Conservation (phyloP, 768 basidiomycete species). For the Pholiota microspora region DNA sequence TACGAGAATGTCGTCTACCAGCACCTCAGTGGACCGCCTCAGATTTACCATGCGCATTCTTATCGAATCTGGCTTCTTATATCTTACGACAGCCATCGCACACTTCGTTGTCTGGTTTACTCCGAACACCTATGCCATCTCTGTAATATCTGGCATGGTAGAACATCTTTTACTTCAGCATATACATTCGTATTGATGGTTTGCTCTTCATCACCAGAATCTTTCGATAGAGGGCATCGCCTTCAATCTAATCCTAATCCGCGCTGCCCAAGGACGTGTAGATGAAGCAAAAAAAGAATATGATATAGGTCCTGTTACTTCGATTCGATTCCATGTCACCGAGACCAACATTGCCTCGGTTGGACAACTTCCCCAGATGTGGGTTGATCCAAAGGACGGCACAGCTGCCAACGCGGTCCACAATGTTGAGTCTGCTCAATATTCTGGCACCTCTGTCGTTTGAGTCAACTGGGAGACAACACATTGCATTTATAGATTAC, state of each 20-base stretch:
- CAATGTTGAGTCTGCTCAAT: not conserved
- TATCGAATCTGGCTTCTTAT: conserved; percentile 20
- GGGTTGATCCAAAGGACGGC: not conserved
- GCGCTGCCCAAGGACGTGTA: not conserved
- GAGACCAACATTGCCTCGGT: not conserved
- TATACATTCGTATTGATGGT: not conserved
- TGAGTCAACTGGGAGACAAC: not conserved
- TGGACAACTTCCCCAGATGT: not conserved
- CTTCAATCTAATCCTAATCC: conserved; percentile 22
- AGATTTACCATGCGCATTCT: conserved; percentile 9
- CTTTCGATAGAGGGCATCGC: conserved; percentile 17
- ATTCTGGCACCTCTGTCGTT: not conserved
- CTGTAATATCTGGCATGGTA: conserved; percentile 16
- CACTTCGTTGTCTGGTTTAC: conserved; percentile 13
- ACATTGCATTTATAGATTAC: no score
- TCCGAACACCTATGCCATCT: conserved; percentile 5
- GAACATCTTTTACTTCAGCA: not conserved
- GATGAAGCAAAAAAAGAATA: not conserved
- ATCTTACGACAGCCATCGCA: conserved; percentile 11
- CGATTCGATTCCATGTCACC: not conserved
- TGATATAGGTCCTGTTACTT: not conserved
- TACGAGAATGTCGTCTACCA: not conserved
- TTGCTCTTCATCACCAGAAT: conserved; percentile 6
- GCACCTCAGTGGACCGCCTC: not conserved
- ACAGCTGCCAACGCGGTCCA: not conserved